Evolutionary conservation across 495 filamentous ascomycete species (phyloP).

Genomic region (Extremus antarcticus): DNA sequence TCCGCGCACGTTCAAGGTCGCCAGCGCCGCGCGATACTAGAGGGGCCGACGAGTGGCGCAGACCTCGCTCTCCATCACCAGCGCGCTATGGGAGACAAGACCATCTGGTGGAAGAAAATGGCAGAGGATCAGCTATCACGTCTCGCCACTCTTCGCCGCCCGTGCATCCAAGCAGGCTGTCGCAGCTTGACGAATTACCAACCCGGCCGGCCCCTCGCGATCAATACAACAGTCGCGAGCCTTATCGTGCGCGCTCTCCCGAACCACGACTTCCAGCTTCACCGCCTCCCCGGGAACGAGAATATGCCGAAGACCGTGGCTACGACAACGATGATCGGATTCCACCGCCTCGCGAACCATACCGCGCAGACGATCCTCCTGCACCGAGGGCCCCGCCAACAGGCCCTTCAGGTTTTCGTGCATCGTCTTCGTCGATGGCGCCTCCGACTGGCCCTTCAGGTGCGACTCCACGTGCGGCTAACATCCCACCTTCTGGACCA

Average conservation of each 20-base stretch:
- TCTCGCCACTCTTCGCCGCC: conserved; percentile 34
- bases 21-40: conserved; percentile 27
- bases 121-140: conserved; percentile 25
- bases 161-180: conserved; percentile 29
- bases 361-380: conserved; percentile 10
- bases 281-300: conserved; percentile 19
- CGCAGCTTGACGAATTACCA: conserved; percentile 10
- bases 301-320: conserved; percentile 23
- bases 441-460: conserved; percentile 16
- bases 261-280: conserved; percentile 7
- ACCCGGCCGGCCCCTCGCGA: conserved; percentile 22
- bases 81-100: conserved; percentile 15
- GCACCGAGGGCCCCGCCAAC: conserved; percentile 19
- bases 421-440: conserved; percentile 7
- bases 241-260: conserved; percentile 5
- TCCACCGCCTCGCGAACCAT: conserved; percentile 20
- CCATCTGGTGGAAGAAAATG: conserved; percentile 21
- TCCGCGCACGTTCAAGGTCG: conserved; percentile 30
- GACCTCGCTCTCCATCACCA: conserved; percentile 28
- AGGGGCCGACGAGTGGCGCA: conserved; percentile 25
- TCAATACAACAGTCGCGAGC: conserved; percentile 16
- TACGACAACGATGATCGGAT: conserved; percentile 19
- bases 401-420: conserved; percentile 18
- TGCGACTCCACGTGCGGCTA: conserved; percentile 5
- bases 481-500: conserved; percentile 13